phyloP scores from a whole-genome alignment of 2,329 filamentous ascomycete genomes.

The Graphiopsis chlorocephala region DNA sequence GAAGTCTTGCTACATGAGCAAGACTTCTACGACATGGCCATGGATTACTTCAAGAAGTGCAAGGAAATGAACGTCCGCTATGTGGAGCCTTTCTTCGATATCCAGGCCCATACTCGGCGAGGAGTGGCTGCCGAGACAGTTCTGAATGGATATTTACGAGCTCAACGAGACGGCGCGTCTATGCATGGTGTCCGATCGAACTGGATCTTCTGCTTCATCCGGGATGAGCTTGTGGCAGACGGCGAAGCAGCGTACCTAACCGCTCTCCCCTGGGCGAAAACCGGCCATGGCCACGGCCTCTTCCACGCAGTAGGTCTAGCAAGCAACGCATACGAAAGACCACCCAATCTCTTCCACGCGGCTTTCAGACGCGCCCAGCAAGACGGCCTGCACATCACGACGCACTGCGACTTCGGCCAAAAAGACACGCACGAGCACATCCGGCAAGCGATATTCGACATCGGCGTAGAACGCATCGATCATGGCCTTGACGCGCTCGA shows the following conservation, averaged over 20 bases:
- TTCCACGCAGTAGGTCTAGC: neutral
- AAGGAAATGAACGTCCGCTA: constrained; percentile 3
- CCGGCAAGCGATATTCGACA: neutral
- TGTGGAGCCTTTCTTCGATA: constrained; percentile 1
- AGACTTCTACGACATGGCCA: constrained; percentile 6
- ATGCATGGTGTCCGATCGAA: neutral
- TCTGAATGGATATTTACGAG: neutral
- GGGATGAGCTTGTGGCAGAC: neutral
- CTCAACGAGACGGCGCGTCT: neutral
- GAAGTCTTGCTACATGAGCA: neutral
- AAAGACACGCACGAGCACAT: constrained; percentile 7
- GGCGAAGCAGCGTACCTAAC: neutral
- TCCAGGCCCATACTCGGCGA: neutral
- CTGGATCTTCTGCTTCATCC: constrained; percentile 9
- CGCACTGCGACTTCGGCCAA: neutral
- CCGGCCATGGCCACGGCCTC: neutral
- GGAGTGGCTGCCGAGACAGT: neutral
- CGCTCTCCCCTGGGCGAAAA: neutral
- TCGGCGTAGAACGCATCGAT: neutral
- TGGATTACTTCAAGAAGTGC: constrained; percentile 1
- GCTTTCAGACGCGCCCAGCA: neutral
- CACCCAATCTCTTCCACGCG: neutral
- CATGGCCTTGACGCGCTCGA: neutral
- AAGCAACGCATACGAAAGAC: neutral
- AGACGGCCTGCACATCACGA: constrained; percentile 1